phyloP scores from a whole-genome alignment of 2,329 filamentous ascomycete genomes.

The Fusarium burgessii region DNA sequence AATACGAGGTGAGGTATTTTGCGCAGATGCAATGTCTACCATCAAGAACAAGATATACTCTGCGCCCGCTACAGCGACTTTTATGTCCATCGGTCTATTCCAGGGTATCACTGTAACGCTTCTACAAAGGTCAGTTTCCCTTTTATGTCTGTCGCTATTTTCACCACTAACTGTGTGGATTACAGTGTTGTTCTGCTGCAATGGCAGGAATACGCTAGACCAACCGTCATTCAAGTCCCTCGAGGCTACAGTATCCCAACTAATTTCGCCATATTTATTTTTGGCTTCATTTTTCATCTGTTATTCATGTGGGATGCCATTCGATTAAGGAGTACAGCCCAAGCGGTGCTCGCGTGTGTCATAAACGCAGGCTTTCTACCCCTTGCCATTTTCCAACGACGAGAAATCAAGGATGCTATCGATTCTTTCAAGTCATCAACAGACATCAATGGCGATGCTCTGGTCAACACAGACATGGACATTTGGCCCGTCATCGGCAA shows the following conservation, averaged over 20 bases:
- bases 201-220: constrained; percentile 9
- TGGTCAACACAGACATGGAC: constrained; percentile 5
- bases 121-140: neutral
- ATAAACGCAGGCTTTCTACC: constrained; percentile 6
- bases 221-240: neutral
- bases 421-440: neutral
- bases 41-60: neutral
- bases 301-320: constrained; percentile 11
- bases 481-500: neutral
- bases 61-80: neutral
- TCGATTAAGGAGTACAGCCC: constrained; percentile 10
- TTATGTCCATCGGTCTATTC: neutral
- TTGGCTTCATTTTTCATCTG: constrained; percentile 8
- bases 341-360: constrained; percentile 1
- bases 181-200: neutral
- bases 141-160: neutral
- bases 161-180: neutral
- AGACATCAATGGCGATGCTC: neutral
- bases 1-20: neutral
- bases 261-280: constrained; percentile 7
- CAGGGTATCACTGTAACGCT: neutral
- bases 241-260: neutral
- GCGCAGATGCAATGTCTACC: neutral
- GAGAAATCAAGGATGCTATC: neutral
- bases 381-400: neutral